Percentiles rank a stretch among this genome's conserved stretches.
Conservation (phyloP, 2,329 filamentous ascomycete species). For the Talaromyces sp. region DNA sequence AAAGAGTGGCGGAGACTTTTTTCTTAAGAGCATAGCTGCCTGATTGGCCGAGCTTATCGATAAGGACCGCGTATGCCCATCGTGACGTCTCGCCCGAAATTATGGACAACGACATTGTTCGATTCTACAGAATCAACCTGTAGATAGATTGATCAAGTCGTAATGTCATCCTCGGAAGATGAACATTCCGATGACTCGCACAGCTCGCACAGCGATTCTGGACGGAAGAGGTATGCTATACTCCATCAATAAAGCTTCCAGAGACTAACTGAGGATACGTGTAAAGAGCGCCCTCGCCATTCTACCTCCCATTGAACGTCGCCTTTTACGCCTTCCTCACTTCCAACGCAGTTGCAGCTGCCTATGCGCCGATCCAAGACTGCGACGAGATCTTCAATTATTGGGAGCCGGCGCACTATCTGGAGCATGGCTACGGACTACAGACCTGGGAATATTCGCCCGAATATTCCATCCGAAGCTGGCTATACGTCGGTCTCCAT, state of each 20-base stretch:
- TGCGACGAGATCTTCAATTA: slow-evolving; percentile 99
- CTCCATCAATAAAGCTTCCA: slow-evolving; percentile 7
- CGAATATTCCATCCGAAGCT: slow-evolving; percentile 89
- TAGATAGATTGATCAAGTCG: not conserved
- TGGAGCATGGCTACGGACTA: slow-evolving; percentile 85
- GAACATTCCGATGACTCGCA: slow-evolving; percentile 18
- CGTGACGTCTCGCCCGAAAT: not conserved
- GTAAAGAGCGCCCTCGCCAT: slow-evolving; percentile 43
- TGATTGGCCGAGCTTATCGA: slow-evolving; percentile 19
- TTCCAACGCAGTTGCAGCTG: slow-evolving; percentile 71
- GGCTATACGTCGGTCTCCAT: slow-evolving; percentile 83
- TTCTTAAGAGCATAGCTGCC: not conserved
- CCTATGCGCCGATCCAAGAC: slow-evolving; percentile 89
- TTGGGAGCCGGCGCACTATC: slow-evolving; percentile 95
- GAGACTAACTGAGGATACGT: slow-evolving; percentile 22
- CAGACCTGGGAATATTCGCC: slow-evolving; percentile 99
- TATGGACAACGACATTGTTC: not conserved
- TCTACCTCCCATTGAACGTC: slow-evolving; percentile 66
- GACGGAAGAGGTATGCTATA: slow-evolving; percentile 12
- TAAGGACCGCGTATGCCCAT: slow-evolving; percentile 4
- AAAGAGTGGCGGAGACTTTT: slow-evolving; percentile 18
- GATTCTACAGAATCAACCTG: not conserved
- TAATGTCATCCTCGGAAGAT: slow-evolving; percentile 19
- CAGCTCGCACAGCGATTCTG: slow-evolving; percentile 16
- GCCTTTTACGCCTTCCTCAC: slow-evolving; percentile 78